phyloP scores from a whole-genome alignment of 2,329 filamentous ascomycete species.

The Neofusicoccum umdonicola region DNA sequence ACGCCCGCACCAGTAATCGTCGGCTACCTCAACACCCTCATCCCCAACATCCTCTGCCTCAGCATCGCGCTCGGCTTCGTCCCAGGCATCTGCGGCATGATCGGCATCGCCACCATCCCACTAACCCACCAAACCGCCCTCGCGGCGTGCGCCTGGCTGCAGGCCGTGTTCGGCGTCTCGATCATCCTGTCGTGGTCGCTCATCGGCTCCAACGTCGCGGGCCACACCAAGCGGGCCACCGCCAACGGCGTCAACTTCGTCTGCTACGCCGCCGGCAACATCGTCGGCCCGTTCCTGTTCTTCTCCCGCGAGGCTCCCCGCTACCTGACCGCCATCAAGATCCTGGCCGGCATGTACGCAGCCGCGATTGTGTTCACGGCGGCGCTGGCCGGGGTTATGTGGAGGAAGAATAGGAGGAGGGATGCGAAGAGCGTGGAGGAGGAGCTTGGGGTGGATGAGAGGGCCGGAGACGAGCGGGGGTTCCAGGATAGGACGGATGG shows the following conservation, averaged over 20 bases:
- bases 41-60: no score
- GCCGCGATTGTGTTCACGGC: slow-evolving; percentile 39
- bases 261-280: slow-evolving; percentile 50
- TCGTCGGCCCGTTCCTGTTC: slow-evolving; percentile 38
- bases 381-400: slow-evolving; percentile 30
- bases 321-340: slow-evolving; percentile 46
- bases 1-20: no score
- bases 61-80: slow-evolving; percentile 39
- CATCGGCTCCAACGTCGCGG: slow-evolving; percentile 42
- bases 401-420: slow-evolving; percentile 32
- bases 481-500: slow-evolving; percentile 35
- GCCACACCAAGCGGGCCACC: slow-evolving; percentile 52
- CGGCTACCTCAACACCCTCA: no score
- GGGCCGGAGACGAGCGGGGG: slow-evolving; percentile 53
- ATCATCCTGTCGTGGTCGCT: slow-evolving; percentile 54
- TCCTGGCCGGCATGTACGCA: slow-evolving; percentile 45
- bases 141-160: no score
- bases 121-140: slow-evolving; percentile 32
- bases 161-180: slow-evolving; percentile 47
- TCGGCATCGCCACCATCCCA: slow-evolving; percentile 51
- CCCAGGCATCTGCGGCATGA: slow-evolving; percentile 49
- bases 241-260: slow-evolving; percentile 52
- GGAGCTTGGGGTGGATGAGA: slow-evolving; percentile 28
- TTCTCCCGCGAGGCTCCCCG: slow-evolving; percentile 19
- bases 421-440: slow-evolving; percentile 20